Evolutionary conservation across 2,329 filamentous ascomycete species (phyloP).

Genomic region (Ophiostoma sp.): DNA sequence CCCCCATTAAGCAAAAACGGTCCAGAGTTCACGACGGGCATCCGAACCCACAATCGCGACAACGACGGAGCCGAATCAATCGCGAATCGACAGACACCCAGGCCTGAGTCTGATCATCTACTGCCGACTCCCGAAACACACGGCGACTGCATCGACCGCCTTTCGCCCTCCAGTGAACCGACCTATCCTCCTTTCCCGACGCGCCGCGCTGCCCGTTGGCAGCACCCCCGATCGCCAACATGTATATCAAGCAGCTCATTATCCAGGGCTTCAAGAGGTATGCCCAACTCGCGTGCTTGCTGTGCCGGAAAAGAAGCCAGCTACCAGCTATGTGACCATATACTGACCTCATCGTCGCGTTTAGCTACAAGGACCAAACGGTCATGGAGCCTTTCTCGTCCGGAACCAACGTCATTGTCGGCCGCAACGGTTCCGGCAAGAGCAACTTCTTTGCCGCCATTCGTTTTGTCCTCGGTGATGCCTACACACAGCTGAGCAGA

Average conservation of each 20-base stretch:
- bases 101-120: neutral
- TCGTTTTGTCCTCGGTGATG: constrained; percentile 95
- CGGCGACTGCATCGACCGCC: constrained; percentile 2
- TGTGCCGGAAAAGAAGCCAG: neutral
- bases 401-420: constrained; percentile 96
- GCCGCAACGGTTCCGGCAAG: constrained; percentile 98
- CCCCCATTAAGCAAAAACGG: constrained; percentile 22
- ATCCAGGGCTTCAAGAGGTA: constrained; percentile 99
- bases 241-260: constrained; percentile 99
- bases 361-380: constrained; percentile 97
- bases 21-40: constrained; percentile 12
- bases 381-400: constrained; percentile 97
- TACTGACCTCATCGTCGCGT: constrained; percentile 23
- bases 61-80: constrained; percentile 17
- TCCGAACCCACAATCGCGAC: constrained; percentile 23
- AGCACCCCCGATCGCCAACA: constrained; percentile 42
- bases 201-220: constrained; percentile 29
- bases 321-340: neutral
- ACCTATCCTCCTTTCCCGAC: constrained; percentile 12
- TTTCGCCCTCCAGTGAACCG: neutral
- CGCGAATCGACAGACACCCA: constrained; percentile 15
- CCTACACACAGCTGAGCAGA: constrained; percentile 90
- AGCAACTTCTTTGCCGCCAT: constrained; percentile 99
- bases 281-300: neutral
- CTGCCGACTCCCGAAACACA: neutral